Evolutionary conservation across 106 monocot genomes (phyloP), one percentile per base, ranked within the genome.

Genomic region (Dioscorea dumetorum): DNA sequence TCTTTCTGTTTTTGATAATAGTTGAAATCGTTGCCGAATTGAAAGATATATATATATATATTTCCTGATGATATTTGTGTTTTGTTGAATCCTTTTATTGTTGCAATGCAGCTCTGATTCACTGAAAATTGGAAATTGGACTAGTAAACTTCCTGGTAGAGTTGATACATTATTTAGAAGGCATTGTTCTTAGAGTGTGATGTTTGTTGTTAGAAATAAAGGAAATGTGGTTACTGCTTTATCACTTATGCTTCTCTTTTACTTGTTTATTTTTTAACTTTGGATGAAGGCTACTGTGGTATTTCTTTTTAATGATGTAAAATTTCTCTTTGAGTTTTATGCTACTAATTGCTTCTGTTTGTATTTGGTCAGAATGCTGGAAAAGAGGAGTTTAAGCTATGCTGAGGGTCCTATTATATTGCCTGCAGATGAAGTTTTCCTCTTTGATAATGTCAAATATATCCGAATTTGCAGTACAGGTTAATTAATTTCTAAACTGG

Each of bases 301-400:
- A 28, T 28, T 28, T 28, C 3, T 28, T 28, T 28, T 28, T 28
- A 28, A 28, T 28, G 28, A 28, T 28, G 28, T 28, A 28, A 28
- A 28, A 28, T 28, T 28, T 28, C 28, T 28, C 28, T 28, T n/a
- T 28, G 28, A 28, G 28, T 28, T 28, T 28, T 54, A 13, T 16
- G 5, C 54, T 54, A 15, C 54, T 54, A 14, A 54, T 54, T 5
- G 19, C 54, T 16, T 54, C 15, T 16, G 54, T 54, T 54, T 54
- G 4, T 54, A 19, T 54, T 13, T 54, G 19, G 18, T 69, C 50
- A 99, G 99, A 76, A 85, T 99, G 93, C 81, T 93, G 70, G 90
- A 99, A 75, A 87, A 87, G 22, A 85, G 93, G 74, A 85, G 89
- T 77, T 73, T 99, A 73, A 93, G 87, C 75, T 99, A 93, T 78